Conservation (phyloP, 805 yeast species). For the Yamadazyma takamatsuzukensis region DNA sequence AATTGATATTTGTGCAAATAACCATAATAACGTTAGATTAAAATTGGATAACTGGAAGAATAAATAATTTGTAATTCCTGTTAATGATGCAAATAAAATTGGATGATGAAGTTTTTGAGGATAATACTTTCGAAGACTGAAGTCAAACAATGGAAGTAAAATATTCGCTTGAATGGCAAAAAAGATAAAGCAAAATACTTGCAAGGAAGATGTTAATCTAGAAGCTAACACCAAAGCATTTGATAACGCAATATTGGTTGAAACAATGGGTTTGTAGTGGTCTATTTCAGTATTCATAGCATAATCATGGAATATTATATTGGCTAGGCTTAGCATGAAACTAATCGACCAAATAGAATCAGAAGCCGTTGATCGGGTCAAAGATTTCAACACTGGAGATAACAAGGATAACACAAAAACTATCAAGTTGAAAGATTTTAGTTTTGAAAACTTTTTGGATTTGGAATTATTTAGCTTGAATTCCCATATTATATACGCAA, state of each 20-base stretch:
- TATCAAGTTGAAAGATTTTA: conserved; percentile 68
- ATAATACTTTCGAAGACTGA: conserved; percentile 46
- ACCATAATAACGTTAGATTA: conserved; percentile 45
- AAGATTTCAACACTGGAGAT: conserved; percentile 85
- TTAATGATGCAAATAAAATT: conserved; percentile 21
- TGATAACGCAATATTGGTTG: conserved; percentile 79
- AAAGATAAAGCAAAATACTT: conserved; percentile 81
- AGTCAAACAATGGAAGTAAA: conserved; percentile 66
- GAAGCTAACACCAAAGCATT: conserved; percentile 90
- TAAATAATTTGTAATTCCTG: conserved; percentile 16
- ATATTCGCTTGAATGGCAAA: conserved; percentile 70
- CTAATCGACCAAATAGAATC: conserved; percentile 95
- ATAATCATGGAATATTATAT: conserved; percentile 67
- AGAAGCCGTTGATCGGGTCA: conserved; percentile 83
- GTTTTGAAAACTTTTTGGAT: not conserved
- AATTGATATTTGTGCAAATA: conserved; percentile 44
- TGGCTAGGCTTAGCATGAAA: conserved; percentile 69
- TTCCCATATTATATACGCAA: conserved; percentile 32
- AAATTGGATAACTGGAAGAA: conserved; percentile 24
- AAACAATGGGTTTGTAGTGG: conserved; percentile 49
- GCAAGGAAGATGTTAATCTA: conserved; percentile 66
- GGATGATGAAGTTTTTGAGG: conserved; percentile 19
- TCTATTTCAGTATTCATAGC: conserved; percentile 41
- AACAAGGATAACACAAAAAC: conserved; percentile 68
- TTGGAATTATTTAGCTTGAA: conserved; percentile 5